A percentile compares a stretch with the other conserved stretches of the same genome.
These are phyloP conservation scores for Takakia lepidozioides DNA, from an alignment of 225 moss, liverwort and hornwort genomes.

Conservation along the genomic window DNA sequence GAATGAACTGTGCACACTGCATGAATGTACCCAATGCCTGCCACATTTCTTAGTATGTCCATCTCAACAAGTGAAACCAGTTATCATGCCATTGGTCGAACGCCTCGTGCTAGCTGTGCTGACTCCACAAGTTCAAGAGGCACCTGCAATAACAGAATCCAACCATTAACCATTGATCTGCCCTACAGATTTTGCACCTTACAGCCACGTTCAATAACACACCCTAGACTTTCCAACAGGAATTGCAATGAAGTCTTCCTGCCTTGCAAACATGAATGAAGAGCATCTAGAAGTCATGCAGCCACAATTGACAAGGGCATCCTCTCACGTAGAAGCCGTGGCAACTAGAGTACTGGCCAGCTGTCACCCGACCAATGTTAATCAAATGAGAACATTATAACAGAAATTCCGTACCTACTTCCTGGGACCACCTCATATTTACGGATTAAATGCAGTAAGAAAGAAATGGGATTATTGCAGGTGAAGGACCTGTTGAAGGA, in stretches of 20 bases:
- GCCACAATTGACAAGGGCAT: no score
- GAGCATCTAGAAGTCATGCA: no score
- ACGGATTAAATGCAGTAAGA: no score
- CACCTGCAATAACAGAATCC: conserved; percentile 20
- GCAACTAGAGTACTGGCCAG: no score
- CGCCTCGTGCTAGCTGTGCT: conserved; percentile 52
- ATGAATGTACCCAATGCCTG: no score
- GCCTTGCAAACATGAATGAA: not conserved
- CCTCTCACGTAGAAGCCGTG: no score
- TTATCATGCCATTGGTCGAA: conserved; percentile 45
- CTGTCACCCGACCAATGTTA: no score
- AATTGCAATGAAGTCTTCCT: not conserved
- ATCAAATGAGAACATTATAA: no score
- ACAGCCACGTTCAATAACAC: not conserved
- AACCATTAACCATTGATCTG: not conserved
- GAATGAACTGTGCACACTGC: no score
- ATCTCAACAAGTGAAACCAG: no score
- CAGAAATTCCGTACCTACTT: not conserved
- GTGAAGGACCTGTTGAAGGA: conserved; percentile 36
- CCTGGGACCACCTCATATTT: not conserved
- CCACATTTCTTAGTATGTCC: no score
- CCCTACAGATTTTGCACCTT: not conserved
- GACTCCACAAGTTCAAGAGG: conserved; percentile 48
- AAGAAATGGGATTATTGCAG: no score
- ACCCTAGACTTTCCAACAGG: not conserved